Conservation (phyloP, 2,329 filamentous ascomycete genomes). For the Aschersonia sp. region DNA sequence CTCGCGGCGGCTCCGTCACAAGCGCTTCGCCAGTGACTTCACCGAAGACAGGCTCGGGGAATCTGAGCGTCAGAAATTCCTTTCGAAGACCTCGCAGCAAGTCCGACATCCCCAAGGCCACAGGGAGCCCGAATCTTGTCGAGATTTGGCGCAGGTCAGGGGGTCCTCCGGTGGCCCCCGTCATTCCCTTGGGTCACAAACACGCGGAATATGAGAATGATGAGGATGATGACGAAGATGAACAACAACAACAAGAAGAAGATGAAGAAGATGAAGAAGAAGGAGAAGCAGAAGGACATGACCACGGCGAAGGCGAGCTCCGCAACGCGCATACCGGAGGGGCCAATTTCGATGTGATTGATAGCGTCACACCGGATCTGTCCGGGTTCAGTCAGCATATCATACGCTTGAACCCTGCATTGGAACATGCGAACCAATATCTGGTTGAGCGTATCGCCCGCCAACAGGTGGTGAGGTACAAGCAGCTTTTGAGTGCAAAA, state of each 20-base stretch:
- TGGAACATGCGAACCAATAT: constrained; percentile 40
- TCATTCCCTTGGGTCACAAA: constrained; percentile 19
- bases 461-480: constrained; percentile 69
- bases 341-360: constrained; percentile 47
- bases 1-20: constrained; percentile 46
- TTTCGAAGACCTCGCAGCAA: constrained; percentile 42
- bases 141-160: constrained; percentile 37
- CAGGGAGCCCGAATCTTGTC: constrained; percentile 28
- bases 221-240: constrained; percentile 46
- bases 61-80: constrained; percentile 29
- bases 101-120: constrained; percentile 32
- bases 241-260: not conserved
- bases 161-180: constrained; percentile 36
- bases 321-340: constrained; percentile 46
- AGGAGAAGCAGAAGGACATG: constrained; percentile 25
- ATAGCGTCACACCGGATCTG: constrained; percentile 56
- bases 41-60: constrained; percentile 31
- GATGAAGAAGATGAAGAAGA: constrained; percentile 38
- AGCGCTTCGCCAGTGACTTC: constrained; percentile 33
- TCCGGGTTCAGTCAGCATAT: constrained; percentile 69
- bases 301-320: constrained; percentile 13
- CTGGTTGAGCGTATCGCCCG: constrained; percentile 71
- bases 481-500: constrained; percentile 55
- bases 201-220: constrained; percentile 18
- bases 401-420: constrained; percentile 55